These are phyloP conservation scores for Tetracladium marchalianum DNA, from an alignment of 495 filamentous ascomycete genomes.

Conservation along the genomic window DNA sequence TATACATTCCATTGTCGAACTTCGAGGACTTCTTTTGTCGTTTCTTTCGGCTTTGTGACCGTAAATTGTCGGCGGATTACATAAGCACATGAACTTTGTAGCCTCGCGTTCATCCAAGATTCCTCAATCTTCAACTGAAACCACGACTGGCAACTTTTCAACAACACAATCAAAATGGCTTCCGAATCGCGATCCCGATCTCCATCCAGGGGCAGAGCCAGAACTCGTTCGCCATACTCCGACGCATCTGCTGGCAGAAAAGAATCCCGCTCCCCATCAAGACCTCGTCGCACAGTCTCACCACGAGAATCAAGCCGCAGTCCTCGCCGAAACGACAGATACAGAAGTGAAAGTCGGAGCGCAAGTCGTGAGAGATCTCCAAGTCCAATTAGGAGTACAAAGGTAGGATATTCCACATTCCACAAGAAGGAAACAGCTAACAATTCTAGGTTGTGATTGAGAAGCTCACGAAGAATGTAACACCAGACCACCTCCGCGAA, in stretches of 20 bases:
- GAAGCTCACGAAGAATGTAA: conserved; percentile 93
- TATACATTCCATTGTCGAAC: no score
- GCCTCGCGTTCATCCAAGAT: conserved; percentile 2
- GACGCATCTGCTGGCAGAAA: conserved; percentile 8
- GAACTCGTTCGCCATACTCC: conserved; percentile 22
- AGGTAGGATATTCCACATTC: conserved; percentile 30
- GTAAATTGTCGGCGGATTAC: no score
- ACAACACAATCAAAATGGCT: conserved; percentile 5
- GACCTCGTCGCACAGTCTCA: conserved; percentile 37
- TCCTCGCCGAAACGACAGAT: conserved; percentile 24
- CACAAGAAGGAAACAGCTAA: conserved; percentile 3
- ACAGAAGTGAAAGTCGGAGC: conserved; percentile 28
- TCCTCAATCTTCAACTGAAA: not conserved
- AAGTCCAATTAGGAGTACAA: conserved; percentile 44
- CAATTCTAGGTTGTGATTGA: conserved; percentile 76
- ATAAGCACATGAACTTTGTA: not conserved
- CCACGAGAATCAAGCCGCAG: conserved; percentile 34
- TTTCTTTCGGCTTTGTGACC: no score
- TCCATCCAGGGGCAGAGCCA: conserved; percentile 19
- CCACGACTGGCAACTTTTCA: not conserved
- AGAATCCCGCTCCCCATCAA: conserved; percentile 22
- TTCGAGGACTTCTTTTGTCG: no score
- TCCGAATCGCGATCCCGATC: conserved; percentile 18
- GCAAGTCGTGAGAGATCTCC: conserved; percentile 34
- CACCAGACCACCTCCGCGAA: conserved; percentile 75